Percentiles rank a stretch among this genome's conserved stretches.
Conservation (phyloP, 2,329 filamentous ascomycete species). For the Calonectria naviculata region DNA sequence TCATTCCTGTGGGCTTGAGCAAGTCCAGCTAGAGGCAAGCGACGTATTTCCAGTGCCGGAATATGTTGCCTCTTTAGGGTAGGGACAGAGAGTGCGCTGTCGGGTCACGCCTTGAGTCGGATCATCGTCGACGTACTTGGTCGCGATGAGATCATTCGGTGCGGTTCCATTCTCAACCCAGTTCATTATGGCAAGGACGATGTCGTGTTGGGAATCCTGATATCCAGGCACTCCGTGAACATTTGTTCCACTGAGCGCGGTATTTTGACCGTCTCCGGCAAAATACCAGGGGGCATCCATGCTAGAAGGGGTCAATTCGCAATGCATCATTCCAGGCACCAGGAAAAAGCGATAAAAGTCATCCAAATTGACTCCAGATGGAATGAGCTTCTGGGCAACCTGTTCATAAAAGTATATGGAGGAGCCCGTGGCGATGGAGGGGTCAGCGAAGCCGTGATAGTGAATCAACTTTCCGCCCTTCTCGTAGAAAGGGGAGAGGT, state of each 20-base stretch:
- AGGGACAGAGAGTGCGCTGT: constrained; percentile 58
- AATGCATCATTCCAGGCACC: constrained; percentile 49
- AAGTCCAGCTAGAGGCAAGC: not conserved
- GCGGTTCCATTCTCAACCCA: constrained; percentile 50
- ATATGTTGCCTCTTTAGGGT: constrained; percentile 33
- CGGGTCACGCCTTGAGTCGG: constrained; percentile 51
- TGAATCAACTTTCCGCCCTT: constrained; percentile 54
- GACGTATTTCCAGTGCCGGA: not conserved
- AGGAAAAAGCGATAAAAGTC: not conserved
- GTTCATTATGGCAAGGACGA: constrained; percentile 49
- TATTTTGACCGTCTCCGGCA: constrained; percentile 31
- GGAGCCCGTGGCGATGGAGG: not conserved
- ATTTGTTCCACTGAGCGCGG: constrained; percentile 19
- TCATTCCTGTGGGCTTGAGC: not conserved
- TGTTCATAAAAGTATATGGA: not conserved
- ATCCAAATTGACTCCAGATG: not conserved
- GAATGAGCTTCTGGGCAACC: not conserved
- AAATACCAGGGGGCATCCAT: constrained; percentile 55
- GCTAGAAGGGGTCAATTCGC: constrained; percentile 39
- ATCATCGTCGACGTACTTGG: constrained; percentile 44
- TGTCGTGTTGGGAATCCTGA: constrained; percentile 49
- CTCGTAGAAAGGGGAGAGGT: constrained; percentile 49
- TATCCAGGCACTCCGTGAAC: constrained; percentile 47
- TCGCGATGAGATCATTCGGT: constrained; percentile 48
- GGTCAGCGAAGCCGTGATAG: constrained; percentile 56